Evolutionary conservation across 192 early-diverging fungal species (phyloP), one percentile per base, ranked within the genome.

Genomic region (Diversispora epigaea): DNA sequence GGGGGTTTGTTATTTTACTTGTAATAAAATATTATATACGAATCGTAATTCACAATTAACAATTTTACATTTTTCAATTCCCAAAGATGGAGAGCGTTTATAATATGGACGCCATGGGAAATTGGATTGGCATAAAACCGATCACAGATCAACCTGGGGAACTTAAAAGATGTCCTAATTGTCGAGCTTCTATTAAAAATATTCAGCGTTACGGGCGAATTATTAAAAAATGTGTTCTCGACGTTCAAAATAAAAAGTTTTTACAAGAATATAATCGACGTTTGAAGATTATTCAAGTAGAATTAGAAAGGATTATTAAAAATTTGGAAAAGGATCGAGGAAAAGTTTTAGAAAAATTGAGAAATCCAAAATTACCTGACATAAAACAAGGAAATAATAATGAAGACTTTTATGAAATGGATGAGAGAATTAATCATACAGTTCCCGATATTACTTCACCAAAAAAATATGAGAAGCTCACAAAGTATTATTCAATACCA

Each of bases 41-140:
- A n/a, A n/a, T n/a, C n/a, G n/a, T n/a, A n/a, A n/a, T n/a, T n/a
- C n/a, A n/a, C n/a, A n/a, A n/a, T n/a, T n/a, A n/a, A n/a, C n/a
- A n/a, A n/a, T n/a, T n/a, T n/a, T n/a, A n/a, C n/a, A n/a, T n/a
- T n/a, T n/a, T n/a, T n/a, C n/a, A n/a, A n/a, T n/a, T n/a, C n/a
- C n/a, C n/a, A n/a, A n/a, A n/a, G 17, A 77, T 88, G 75, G 15
- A 61, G 5, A 3, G 65, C 5, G 86, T 81, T 62, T 90, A 89
- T 58, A 32, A 46, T 6, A 46, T 56, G 15, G 25, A 25, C 8
- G 7, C 3, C 44, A 43, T 47, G 32, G 15, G 39, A 9, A 55
- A 39, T 39, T 74, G 72, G 72, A 74, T 5, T 4, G 19, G 10
- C 47, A 17, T 50, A 17, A 50, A 64, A 41, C 4, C 6, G 21